These are phyloP conservation scores for Pseudozyma thailandica DNA, from an alignment of 1,284 basidiomycete genomes.

Conservation along the genomic window DNA sequence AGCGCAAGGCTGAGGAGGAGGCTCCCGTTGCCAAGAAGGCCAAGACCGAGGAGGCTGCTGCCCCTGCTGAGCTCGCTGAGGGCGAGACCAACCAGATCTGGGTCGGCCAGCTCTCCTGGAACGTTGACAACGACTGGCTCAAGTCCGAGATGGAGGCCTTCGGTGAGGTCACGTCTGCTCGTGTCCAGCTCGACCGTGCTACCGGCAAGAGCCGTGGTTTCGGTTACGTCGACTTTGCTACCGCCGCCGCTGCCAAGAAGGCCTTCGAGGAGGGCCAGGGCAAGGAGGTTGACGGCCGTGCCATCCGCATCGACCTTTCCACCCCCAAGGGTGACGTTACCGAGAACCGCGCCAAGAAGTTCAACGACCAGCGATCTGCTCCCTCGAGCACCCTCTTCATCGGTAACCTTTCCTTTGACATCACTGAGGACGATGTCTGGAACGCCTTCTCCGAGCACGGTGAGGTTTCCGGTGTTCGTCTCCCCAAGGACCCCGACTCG, in stretches of 20 bases:
- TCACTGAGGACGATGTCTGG: constrained; percentile 80
- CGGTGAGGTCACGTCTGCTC: constrained; percentile 86
- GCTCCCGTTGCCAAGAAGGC: constrained; percentile 80
- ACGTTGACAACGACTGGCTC: constrained; percentile 96
- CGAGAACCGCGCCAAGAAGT: constrained; percentile 81
- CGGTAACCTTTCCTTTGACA: constrained; percentile 90
- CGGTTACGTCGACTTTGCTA: constrained; percentile 89
- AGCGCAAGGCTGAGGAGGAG: constrained; percentile 85
- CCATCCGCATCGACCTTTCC: constrained; percentile 86
- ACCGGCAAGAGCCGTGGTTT: constrained; percentile 74
- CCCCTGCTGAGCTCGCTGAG: constrained; percentile 68
- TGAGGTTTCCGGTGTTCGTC: constrained; percentile 84
- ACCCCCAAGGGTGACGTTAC: constrained; percentile 73
- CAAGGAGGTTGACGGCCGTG: constrained; percentile 88
- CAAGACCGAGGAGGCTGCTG: constrained; percentile 72
- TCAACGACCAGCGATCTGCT: constrained; percentile 72
- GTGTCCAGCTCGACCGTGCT: constrained; percentile 90
- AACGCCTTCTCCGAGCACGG: constrained; percentile 90
- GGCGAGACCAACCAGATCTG: constrained; percentile 81
- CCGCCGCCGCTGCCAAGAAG: constrained; percentile 71
- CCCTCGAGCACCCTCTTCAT: constrained; percentile 91
- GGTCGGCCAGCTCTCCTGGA: constrained; percentile 94
- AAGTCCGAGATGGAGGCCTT: constrained; percentile 87
- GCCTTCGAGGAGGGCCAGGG: constrained; percentile 78
- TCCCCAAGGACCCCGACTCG: constrained; percentile 92